Percentiles rank a stretch among this genome's conserved stretches.
Conservation (phyloP, 805 yeast species). For the Komagataella kurtzmanii region DNA sequence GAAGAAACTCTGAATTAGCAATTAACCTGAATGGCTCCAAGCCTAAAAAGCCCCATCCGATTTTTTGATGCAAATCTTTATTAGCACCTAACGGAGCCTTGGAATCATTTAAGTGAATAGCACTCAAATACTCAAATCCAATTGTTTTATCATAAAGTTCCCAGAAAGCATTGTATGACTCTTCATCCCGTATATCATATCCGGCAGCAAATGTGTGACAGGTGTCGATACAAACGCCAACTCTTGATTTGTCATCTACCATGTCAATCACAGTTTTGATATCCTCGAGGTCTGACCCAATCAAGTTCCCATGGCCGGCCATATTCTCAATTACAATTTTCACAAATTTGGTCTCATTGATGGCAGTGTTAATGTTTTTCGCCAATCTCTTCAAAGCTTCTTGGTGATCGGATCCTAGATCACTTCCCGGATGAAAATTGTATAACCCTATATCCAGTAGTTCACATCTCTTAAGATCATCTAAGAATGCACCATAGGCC, state of each 20-base stretch:
- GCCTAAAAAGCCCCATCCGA: conserved; percentile 85
- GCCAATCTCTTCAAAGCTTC: conserved; percentile 63
- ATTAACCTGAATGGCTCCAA: conserved; percentile 70
- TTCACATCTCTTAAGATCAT: conserved; percentile 83
- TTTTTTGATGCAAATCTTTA: conserved; percentile 79
- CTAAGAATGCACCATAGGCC: conserved; percentile 67
- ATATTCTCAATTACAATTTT: conserved; percentile 88
- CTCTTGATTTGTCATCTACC: conserved; percentile 69
- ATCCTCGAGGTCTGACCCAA: conserved; percentile 75
- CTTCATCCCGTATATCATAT: conserved; percentile 61
- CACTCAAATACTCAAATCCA: conserved; percentile 64
- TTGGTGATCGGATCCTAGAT: conserved; percentile 52
- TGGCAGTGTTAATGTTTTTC: conserved; percentile 65
- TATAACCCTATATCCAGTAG: conserved; percentile 71
- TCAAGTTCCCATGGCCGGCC: conserved; percentile 93
- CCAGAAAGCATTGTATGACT: conserved; percentile 58
- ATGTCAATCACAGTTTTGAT: conserved; percentile 58
- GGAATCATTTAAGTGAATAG: conserved; percentile 88
- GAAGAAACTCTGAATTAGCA: conserved; percentile 53
- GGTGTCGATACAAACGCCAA: conserved; percentile 95
- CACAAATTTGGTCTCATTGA: conserved; percentile 59
- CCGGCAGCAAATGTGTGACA: conserved; percentile 98
- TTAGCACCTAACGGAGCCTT: conserved; percentile 87
- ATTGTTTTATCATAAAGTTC: conserved; percentile 54
- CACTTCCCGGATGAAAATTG: conserved; percentile 90